Evolutionary conservation across 805 yeast species (phyloP).

Genomic region (Saturnispora gosingensis): DNA sequence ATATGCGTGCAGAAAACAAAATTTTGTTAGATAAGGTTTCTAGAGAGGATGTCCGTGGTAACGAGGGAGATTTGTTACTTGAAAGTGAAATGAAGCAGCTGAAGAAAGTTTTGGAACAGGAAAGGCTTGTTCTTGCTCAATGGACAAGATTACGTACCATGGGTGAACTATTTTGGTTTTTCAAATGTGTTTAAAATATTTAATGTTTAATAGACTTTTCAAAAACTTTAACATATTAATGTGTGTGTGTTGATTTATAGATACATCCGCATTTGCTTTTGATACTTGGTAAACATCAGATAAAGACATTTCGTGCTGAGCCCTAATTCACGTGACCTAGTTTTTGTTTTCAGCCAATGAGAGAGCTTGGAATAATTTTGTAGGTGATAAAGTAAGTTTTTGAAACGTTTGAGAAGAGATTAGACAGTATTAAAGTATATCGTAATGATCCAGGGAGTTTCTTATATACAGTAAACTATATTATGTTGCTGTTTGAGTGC

Average conservation of each 20-base stretch:
- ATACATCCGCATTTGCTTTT: not conserved
- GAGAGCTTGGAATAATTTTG: not conserved
- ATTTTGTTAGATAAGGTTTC: slow-evolving; percentile 70
- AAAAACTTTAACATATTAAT: not conserved
- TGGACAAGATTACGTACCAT: slow-evolving; percentile 46
- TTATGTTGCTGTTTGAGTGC: not conserved
- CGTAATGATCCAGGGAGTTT: not conserved
- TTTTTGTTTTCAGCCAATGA: not conserved
- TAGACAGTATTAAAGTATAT: not conserved
- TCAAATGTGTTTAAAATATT: slow-evolving; percentile 8
- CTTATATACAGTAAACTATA: not conserved
- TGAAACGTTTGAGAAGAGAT: not conserved
- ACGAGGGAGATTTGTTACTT: slow-evolving; percentile 63
- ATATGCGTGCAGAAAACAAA: slow-evolving; percentile 48
- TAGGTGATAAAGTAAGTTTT: not conserved
- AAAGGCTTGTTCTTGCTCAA: slow-evolving; percentile 44
- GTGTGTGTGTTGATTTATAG: too few species aligned
- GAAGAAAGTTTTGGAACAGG: slow-evolving; percentile 48
- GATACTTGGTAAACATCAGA: not conserved
- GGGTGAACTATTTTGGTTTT: slow-evolving; percentile 45
- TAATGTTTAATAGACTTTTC: not conserved
- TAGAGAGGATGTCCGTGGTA: slow-evolving; percentile 84
- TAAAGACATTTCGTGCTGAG: not conserved
- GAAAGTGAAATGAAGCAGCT: slow-evolving; percentile 70
- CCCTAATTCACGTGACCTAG: not conserved